Evolutionary conservation across 768 basidiomycete genomes (phyloP).

Genomic region (Russula foetens): DNA sequence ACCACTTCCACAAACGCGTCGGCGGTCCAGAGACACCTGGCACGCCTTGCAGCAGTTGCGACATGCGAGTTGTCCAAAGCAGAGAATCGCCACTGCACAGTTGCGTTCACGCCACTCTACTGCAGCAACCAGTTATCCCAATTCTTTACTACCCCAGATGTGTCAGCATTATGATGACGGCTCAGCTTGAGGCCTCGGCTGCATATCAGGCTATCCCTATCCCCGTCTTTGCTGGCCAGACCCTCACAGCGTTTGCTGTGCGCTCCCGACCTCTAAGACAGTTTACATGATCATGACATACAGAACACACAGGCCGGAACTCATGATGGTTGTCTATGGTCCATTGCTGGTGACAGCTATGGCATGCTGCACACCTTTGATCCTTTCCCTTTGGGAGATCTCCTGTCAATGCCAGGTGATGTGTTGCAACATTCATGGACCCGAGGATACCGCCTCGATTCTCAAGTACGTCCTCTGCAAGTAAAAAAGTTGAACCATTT

Average conservation of each 20-base stretch:
- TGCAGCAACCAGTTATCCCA: background rate
- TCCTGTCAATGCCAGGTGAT: background rate
- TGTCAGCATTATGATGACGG: slow-evolving; percentile 8
- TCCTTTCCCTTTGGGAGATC: background rate
- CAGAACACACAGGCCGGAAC: slow-evolving; percentile 2
- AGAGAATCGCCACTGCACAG: slow-evolving; percentile 8
- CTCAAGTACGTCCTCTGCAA: background rate
- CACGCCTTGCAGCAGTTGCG: slow-evolving; percentile 4
- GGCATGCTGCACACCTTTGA: slow-evolving; percentile 10
- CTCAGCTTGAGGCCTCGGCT: slow-evolving; percentile 5
- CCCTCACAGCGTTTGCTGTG: slow-evolving; percentile 13
- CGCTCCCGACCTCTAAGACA: background rate
- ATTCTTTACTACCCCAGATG: background rate
- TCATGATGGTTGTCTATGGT: background rate
- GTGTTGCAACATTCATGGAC: slow-evolving; percentile 8
- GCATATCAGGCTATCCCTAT: slow-evolving; percentile 9
- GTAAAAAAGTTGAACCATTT: background rate
- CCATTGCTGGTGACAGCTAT: slow-evolving; percentile 13
- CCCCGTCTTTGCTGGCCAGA: background rate
- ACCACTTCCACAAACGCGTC: background rate
- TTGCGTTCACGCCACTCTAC: slow-evolving; percentile 1
- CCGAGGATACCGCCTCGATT: slow-evolving; percentile 3
- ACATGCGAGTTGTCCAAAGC: slow-evolving; percentile 5
- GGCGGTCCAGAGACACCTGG: background rate
- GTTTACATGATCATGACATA: background rate